phyloP scores from a whole-genome alignment of 169 alveolate genomes.

The Eimeria necatrix region DNA sequence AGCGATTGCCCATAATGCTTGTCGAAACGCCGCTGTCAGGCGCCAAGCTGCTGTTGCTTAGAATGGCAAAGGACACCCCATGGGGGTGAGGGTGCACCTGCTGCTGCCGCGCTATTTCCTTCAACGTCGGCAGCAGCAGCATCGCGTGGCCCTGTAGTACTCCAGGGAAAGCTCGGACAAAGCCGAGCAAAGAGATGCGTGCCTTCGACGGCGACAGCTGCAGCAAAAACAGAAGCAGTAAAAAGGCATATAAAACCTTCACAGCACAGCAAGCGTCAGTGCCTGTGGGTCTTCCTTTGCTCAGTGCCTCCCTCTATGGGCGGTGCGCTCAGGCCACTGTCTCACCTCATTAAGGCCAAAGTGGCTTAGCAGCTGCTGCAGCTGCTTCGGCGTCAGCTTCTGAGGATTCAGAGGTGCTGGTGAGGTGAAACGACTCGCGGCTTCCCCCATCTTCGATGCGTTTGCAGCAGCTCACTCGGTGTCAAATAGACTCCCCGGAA shows the following conservation, averaged over 20 bases:
- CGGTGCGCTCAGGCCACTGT: too few relatives aligned
- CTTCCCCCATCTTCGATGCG: conserved; percentile 48
- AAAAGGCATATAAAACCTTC: not conserved
- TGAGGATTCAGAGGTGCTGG: conserved; percentile 61
- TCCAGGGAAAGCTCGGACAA: conserved; percentile 65
- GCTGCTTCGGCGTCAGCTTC: conserved; percentile 53
- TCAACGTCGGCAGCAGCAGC: conserved; percentile 65
- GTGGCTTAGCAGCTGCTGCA: conserved; percentile 65
- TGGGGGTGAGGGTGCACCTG: conserved; percentile 64
- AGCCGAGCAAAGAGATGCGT: conserved; percentile 58
- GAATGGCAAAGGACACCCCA: conserved; percentile 49
- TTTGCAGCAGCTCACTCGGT: not conserved
- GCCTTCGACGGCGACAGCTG: conserved; percentile 71
- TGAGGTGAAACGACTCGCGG: conserved; percentile 57
- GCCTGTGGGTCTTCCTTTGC: not conserved
- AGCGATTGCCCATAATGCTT: not conserved
- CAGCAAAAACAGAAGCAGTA: not conserved
- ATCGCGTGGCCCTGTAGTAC: conserved; percentile 63
- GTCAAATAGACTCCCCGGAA: too few relatives aligned
- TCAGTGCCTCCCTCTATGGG: too few relatives aligned
- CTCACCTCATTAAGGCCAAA: conserved; percentile 65
- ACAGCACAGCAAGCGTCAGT: not conserved
- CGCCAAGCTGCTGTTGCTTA: conserved; percentile 64
- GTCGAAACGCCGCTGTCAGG: conserved; percentile 12
- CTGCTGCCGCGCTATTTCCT: conserved; percentile 76